A percentile compares a stretch with the other conserved stretches of the same genome.
These are phyloP conservation scores for Amorphotheca resinae DNA, from an alignment of 495 filamentous ascomycete genomes.

Conservation along the genomic window DNA sequence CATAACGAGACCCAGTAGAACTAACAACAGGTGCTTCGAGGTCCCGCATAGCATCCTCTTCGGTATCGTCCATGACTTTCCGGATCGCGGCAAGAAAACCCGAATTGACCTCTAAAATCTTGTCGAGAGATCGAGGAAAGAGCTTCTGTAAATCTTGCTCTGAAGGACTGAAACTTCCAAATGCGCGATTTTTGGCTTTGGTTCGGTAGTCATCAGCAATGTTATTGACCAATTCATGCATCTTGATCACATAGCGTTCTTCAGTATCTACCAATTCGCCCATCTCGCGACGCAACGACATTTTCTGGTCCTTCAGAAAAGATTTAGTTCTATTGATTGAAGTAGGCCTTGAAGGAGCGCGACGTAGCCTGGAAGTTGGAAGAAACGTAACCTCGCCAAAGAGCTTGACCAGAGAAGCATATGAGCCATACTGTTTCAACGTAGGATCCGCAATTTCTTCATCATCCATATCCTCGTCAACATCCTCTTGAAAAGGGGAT, in stretches of 20 bases:
- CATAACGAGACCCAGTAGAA: slow-evolving; percentile 26
- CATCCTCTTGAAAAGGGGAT: slow-evolving; percentile 31
- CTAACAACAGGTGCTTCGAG: slow-evolving; percentile 46
- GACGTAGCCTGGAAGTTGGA: slow-evolving; percentile 74
- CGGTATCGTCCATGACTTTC: slow-evolving; percentile 67
- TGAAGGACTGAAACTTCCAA: slow-evolving; percentile 57
- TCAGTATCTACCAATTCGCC: slow-evolving; percentile 88
- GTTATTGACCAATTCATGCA: slow-evolving; percentile 67
- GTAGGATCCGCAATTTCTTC: slow-evolving; percentile 49
- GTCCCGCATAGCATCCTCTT: slow-evolving; percentile 62
- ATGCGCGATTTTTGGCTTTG: slow-evolving; percentile 43
- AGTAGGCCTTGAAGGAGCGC: slow-evolving; percentile 77
- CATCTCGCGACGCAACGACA: slow-evolving; percentile 76
- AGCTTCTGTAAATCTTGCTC: slow-evolving; percentile 58
- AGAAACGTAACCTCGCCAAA: slow-evolving; percentile 77
- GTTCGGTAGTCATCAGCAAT: slow-evolving; percentile 61
- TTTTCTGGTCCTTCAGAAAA: slow-evolving; percentile 70
- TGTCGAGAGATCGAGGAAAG: slow-evolving; percentile 67
- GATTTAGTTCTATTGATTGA: slow-evolving; percentile 58
- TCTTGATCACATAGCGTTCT: slow-evolving; percentile 77
- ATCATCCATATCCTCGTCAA: slow-evolving; percentile 26
- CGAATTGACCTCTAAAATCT: slow-evolving; percentile 68
- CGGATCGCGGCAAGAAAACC: slow-evolving; percentile 65
- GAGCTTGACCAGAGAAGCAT: slow-evolving; percentile 57
- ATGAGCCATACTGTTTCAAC: slow-evolving; percentile 57